phyloP scores from a whole-genome alignment of 2,329 filamentous ascomycete genomes.

The Trichoderma simmonsii region DNA sequence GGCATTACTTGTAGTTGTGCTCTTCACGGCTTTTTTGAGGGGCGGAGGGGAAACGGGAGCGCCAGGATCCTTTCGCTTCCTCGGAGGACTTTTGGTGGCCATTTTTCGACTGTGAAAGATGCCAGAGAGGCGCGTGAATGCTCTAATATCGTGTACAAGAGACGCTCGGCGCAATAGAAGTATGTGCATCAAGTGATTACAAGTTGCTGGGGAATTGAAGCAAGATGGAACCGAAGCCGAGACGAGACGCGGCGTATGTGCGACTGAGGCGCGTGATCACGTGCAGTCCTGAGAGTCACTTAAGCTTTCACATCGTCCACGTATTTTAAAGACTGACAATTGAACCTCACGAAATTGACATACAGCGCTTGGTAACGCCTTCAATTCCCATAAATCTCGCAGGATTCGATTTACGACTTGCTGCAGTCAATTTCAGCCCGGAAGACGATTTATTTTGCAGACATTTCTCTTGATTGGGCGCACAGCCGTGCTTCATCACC shows the following conservation, averaged over 20 bases:
- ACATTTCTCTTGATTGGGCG: not conserved
- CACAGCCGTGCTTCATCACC: not conserved
- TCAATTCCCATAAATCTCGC: not conserved
- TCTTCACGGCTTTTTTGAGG: slow-evolving; percentile 51
- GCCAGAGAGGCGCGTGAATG: not conserved
- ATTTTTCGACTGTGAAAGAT: slow-evolving; percentile 22
- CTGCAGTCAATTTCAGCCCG: not conserved
- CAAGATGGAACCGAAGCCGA: not conserved
- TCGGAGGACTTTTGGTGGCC: slow-evolving; percentile 24
- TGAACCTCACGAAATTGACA: not conserved
- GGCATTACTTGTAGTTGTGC: slow-evolving; percentile 48
- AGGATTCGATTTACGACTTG: not conserved
- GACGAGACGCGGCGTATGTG: slow-evolving; percentile 3
- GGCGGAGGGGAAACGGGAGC: slow-evolving; percentile 52
- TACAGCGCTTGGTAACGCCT: not conserved
- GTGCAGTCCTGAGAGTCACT: slow-evolving; percentile 20
- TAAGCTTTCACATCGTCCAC: not conserved
- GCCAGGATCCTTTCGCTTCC: slow-evolving; percentile 39
- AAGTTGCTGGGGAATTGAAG: not conserved
- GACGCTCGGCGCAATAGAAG: not conserved
- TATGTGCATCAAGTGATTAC: not conserved
- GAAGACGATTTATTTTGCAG: no score
- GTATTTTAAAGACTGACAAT: not conserved
- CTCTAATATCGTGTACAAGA: not conserved
- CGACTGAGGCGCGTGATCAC: slow-evolving; percentile 32